Conservation (phyloP, 164 flowering plant genomes). For the Macadamia tetraphylla region DNA sequence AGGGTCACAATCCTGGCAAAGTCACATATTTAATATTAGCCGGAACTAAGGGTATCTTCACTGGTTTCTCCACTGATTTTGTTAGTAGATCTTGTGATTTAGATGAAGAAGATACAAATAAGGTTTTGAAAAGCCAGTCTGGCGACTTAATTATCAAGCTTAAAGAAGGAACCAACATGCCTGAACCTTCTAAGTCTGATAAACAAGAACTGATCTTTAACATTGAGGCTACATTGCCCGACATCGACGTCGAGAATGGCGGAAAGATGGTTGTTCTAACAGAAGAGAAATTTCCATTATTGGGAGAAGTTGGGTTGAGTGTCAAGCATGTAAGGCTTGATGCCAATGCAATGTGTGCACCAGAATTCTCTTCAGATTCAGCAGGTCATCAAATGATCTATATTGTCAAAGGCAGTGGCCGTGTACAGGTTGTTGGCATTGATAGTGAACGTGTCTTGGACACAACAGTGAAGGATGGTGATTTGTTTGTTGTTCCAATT, state of each 20-base stretch:
- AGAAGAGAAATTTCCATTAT: constrained; percentile 47
- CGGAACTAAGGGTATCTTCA: constrained; percentile 53
- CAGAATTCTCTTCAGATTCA: constrained; percentile 48
- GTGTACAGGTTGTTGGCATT: constrained; percentile 58
- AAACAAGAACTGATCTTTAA: constrained; percentile 37
- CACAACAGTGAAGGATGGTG: constrained; percentile 41
- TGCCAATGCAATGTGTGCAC: constrained; percentile 57
- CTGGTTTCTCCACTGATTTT: constrained; percentile 58
- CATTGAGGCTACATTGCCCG: constrained; percentile 48
- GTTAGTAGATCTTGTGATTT: constrained; percentile 53
- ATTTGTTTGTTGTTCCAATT: constrained; percentile 54
- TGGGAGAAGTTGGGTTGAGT: constrained; percentile 59
- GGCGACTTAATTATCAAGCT: constrained; percentile 46
- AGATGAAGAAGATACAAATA: constrained; percentile 29
- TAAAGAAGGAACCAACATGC: constrained; percentile 27
- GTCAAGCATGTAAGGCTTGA: constrained; percentile 57
- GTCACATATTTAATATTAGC: constrained; percentile 53
- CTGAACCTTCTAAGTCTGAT: constrained; percentile 42
- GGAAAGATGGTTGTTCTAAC: constrained; percentile 48
- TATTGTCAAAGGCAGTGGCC: constrained; percentile 62
- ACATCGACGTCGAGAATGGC: constrained; percentile 48
- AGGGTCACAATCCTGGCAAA: constrained; percentile 48
- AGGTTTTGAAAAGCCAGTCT: constrained; percentile 41
- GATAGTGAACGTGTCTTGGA: constrained; percentile 51
- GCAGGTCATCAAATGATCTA: constrained; percentile 62